These are phyloP conservation scores for Suhomyces emberorum DNA, from an alignment of 805 yeast species.

Conservation along the genomic window DNA sequence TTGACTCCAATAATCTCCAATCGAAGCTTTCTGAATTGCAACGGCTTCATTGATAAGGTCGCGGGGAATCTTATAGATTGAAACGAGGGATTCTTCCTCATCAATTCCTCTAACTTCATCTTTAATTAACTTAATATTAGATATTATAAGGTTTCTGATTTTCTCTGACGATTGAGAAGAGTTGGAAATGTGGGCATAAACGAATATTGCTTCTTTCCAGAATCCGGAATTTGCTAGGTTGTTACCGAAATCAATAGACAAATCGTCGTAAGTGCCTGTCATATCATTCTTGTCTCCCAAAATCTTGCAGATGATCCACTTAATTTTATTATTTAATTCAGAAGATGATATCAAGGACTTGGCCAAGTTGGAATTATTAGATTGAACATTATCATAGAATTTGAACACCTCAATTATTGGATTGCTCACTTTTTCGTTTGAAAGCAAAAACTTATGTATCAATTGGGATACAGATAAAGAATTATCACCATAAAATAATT, in stretches of 20 bases:
- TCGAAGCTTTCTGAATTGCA: constrained; percentile 52
- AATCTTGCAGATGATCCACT: constrained; percentile 53
- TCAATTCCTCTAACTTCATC: constrained; percentile 15
- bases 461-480: constrained; percentile 3
- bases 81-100: constrained; percentile 35
- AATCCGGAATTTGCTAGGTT: constrained; percentile 45
- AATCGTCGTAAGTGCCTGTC: constrained; percentile 21
- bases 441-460: constrained; percentile 2
- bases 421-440: constrained; percentile 11
- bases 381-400: constrained; percentile 12
- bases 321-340: constrained; percentile 33
- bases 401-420: constrained; percentile 19
- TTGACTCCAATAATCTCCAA: constrained; percentile 55
- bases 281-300: constrained; percentile 20
- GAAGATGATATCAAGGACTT: neutral
- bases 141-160: constrained; percentile 36
- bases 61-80: constrained; percentile 46
- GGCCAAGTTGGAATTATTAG: constrained; percentile 6
- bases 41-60: constrained; percentile 51
- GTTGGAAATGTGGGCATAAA: constrained; percentile 53
- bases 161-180: constrained; percentile 43
- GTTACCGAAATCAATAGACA: constrained; percentile 42
- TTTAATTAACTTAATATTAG: constrained; percentile 30
- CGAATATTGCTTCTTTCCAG: constrained; percentile 60
- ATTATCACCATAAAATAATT: constrained; percentile 59